These are phyloP conservation scores for Glarea lozoyensis DNA, from an alignment of 495 filamentous ascomycete species.

Conservation along the genomic window DNA sequence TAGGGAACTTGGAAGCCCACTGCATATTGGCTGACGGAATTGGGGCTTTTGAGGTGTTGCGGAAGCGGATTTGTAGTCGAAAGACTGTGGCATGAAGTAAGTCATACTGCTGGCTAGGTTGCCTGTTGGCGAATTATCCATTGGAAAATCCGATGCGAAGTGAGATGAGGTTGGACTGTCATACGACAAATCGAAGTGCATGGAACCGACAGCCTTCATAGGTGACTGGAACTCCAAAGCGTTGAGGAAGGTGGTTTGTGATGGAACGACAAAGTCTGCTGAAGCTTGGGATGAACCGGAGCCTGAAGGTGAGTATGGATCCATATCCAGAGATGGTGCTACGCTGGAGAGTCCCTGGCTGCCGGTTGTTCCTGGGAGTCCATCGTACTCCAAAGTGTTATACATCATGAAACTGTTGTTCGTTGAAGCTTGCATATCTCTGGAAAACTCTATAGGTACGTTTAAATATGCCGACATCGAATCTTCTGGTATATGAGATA, in stretches of 20 bases:
- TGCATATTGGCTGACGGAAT: not conserved
- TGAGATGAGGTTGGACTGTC: not conserved
- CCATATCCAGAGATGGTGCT: slow-evolving; percentile 2
- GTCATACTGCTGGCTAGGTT: too few relatives aligned
- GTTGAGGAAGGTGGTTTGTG: slow-evolving; percentile 15
- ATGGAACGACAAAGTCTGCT: slow-evolving; percentile 16
- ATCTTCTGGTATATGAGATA: not conserved
- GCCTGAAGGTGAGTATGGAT: slow-evolving; percentile 1
- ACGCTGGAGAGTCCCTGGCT: too few relatives aligned
- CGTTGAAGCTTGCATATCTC: not conserved
- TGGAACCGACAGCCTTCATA: not conserved
- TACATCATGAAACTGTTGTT: not conserved
- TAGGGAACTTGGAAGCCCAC: not conserved
- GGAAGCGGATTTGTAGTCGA: not conserved
- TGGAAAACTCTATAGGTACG: too few relatives aligned
- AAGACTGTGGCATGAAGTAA: not conserved
- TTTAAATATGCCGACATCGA: not conserved
- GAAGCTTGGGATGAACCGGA: not conserved
- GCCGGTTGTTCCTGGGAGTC: not conserved
- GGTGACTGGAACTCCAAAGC: slow-evolving; percentile 4
- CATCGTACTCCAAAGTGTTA: not conserved
- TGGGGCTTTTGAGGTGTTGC: not conserved
- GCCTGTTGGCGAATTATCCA: not conserved
- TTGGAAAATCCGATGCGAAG: not conserved
- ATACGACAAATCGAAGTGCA: slow-evolving; percentile 2